Evolutionary conservation across 345 rosid species (phyloP).

Genomic region (Boechera divaricarpa): DNA sequence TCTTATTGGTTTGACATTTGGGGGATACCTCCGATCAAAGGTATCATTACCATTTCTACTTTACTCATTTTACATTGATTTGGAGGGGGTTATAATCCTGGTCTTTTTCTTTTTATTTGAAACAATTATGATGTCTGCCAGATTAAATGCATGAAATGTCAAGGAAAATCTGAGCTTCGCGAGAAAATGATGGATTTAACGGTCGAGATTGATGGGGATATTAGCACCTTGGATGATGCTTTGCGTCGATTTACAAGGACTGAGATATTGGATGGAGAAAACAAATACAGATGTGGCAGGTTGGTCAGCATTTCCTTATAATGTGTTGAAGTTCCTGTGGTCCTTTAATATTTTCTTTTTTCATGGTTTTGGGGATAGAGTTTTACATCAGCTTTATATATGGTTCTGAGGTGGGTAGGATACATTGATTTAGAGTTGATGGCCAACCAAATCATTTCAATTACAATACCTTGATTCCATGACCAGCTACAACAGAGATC

Average conservation of each 20-base stretch:
- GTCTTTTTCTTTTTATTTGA: background rate
- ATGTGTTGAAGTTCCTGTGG: slow-evolving; percentile 5
- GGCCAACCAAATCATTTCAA: background rate
- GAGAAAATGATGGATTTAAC: slow-evolving; percentile 99
- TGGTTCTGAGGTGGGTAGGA: background rate
- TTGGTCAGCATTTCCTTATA: slow-evolving; percentile 45
- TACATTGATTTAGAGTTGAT: slow-evolving; percentile 16
- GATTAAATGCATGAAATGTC: slow-evolving; percentile 93
- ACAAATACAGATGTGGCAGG: slow-evolving; percentile 94
- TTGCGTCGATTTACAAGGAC: slow-evolving; percentile 77
- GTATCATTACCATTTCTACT: slow-evolving; percentile 45
- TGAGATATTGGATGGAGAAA: slow-evolving; percentile 96
- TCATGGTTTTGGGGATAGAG: slow-evolving; percentile 18
- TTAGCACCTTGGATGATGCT: slow-evolving; percentile 90
- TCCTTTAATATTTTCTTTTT: slow-evolving; percentile 15
- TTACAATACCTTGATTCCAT: slow-evolving; percentile 18
- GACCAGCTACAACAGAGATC: slow-evolving; percentile 12
- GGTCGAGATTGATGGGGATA: slow-evolving; percentile 92
- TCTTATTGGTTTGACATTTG: slow-evolving; percentile 86
- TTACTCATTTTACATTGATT: slow-evolving; percentile 12
- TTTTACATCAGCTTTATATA: slow-evolving; percentile 1
- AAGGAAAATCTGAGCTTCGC: slow-evolving; percentile 74
- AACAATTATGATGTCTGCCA: slow-evolving; percentile 38
- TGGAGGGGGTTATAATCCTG: slow-evolving; percentile 17
- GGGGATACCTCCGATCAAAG: slow-evolving; percentile 97